Evolutionary conservation across 495 filamentous ascomycete species (phyloP).

Genomic region (Talaromyces ruber): DNA sequence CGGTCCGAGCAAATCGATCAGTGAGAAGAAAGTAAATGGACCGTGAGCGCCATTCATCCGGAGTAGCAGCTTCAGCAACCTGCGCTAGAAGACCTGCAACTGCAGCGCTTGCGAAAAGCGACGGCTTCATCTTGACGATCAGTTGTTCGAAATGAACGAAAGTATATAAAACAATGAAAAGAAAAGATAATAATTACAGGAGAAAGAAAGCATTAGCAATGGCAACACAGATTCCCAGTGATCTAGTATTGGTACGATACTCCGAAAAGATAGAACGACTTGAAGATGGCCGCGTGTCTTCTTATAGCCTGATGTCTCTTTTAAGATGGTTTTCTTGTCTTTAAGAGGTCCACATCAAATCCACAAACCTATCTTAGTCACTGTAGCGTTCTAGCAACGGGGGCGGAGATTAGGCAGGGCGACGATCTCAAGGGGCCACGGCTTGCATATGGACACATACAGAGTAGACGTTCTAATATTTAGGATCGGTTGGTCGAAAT

Average conservation of each 20-base stretch:
- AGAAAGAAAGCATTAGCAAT: neutral
- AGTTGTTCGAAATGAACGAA: neutral
- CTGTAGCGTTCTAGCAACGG: neutral
- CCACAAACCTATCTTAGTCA: neutral
- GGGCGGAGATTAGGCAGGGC: neutral
- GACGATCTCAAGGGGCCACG: neutral
- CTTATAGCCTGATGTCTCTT: neutral
- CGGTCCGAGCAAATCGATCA: constrained; percentile 63
- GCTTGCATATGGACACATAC: neutral
- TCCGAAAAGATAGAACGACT: neutral
- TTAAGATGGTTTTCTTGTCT: neutral
- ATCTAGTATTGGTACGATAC: neutral
- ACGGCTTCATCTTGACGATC: constrained; percentile 8
- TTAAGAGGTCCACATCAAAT: neutral
- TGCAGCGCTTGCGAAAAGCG: neutral
- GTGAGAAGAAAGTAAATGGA: constrained; percentile 71
- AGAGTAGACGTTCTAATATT: neutral
- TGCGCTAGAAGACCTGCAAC: constrained; percentile 7
- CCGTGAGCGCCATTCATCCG: constrained; percentile 51
- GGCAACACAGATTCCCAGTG: neutral
- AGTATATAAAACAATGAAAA: neutral
- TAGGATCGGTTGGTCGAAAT: neutral
- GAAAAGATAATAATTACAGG: neutral
- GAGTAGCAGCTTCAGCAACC: constrained; percentile 23
- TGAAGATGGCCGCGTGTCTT: neutral